Conservation (phyloP, 495 filamentous ascomycete species). For the Penicillium alfredii region DNA sequence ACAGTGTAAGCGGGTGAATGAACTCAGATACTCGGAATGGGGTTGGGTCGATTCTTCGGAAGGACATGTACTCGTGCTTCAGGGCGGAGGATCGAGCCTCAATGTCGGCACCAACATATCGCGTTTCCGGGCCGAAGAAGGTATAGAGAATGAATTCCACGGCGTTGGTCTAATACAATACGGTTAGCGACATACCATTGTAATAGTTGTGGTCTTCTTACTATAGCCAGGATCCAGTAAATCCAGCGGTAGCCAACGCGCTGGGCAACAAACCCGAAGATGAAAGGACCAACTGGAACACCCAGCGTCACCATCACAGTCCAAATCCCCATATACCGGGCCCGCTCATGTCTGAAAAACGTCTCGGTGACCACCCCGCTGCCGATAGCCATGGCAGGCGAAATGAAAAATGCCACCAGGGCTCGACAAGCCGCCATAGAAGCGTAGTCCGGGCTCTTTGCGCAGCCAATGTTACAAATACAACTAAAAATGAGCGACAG, state of each 20-base stretch:
- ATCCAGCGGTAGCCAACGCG: conserved; percentile 39
- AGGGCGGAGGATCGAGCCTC: conserved; percentile 25
- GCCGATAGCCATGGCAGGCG: conserved; percentile 48
- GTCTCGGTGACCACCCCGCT: conserved; percentile 50
- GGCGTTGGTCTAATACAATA: conserved; percentile 40
- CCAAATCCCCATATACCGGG: conserved; percentile 50
- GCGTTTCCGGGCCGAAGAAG: conserved; percentile 54
- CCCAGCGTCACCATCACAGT: conserved; percentile 50
- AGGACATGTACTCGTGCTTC: conserved; percentile 38
- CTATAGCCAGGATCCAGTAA: conserved; percentile 41
- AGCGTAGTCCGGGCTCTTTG: conserved; percentile 35
- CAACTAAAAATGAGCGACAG: conserved; percentile 41
- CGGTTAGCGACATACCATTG: conserved; percentile 1
- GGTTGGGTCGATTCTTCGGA: conserved; percentile 44
- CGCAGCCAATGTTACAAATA: conserved; percentile 44
- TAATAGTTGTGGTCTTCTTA: conserved; percentile 20
- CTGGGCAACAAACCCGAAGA: conserved; percentile 45
- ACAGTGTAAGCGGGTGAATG: conserved; percentile 38
- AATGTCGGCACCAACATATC: conserved; percentile 36
- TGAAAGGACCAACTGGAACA: conserved; percentile 44
- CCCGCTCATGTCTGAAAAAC: conserved; percentile 46
- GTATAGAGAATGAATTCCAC: conserved; percentile 48
- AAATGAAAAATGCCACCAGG: conserved; percentile 49
- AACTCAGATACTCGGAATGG: conserved; percentile 44
- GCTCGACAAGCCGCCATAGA: conserved; percentile 43